Evolutionary conservation across 352 stramenopile genomes (phyloP), one percentile per base, ranked within the genome.

Genomic region (Phytopythium aichiense): DNA sequence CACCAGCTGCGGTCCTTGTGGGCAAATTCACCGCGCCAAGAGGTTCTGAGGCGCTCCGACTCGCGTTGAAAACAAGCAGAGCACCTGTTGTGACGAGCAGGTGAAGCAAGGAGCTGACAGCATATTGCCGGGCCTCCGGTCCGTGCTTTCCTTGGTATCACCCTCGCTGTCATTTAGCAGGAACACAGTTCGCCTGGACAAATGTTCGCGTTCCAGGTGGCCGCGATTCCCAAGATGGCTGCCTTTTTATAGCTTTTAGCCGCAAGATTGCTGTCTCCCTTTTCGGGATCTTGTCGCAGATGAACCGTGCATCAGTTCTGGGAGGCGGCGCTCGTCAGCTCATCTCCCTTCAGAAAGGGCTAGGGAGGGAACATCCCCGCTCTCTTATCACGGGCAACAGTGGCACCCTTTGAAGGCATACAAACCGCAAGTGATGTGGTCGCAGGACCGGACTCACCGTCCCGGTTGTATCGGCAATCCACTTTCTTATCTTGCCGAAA

Each of bases 281-380:
- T 20, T 18, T 40, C 33, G 23, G 7, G 4, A 50, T 50, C 54
- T 48, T 59, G 54, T 59, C 54, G 54, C 54, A 59, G 54, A 50
- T 6, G 37, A 59, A 35, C 22, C 35, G 7, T 43, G 22, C 22
- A 25, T 28, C 45, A 12, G 2, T 20, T 23, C n/a, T 30, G 45
- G 22, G 45, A 23, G 18, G 8, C 6, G n/a, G 45, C n/a, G n/a
- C 11, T 22, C 48, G 15, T 31, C 52, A 46, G 18, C 31, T 31
- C 52, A 58, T 58, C 52, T 11, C 16, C 35, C 54, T 59, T 59
- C 54, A 59, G 54, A 59, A 59, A 59, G 52, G 52, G 50, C 28
- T 56, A 56, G 50, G 40, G 46, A n/a, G 46, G 22, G 46, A 33
- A 50, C 43, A 50, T 50, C 43, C 23, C 43, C 43, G n/a, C n/a